phyloP scores from a whole-genome alignment of 2,329 filamentous ascomycete genomes.

The Paraphoma sp. region DNA sequence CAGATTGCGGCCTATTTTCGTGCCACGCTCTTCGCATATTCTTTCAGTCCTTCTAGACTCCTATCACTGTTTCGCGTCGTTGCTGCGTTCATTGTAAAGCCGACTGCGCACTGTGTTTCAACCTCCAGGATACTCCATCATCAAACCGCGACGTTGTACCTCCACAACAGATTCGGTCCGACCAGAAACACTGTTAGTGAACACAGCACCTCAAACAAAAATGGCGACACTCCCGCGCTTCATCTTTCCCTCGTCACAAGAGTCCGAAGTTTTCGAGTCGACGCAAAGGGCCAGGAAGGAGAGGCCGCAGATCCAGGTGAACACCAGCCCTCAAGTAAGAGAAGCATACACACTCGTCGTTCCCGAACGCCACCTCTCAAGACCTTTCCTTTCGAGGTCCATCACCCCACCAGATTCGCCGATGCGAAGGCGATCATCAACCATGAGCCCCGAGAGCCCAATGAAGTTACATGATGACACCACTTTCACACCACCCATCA shows the following conservation, averaged over 20 bases:
- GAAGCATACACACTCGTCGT: constrained; percentile 12
- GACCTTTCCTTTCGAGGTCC: constrained; percentile 9
- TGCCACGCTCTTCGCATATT: constrained; percentile 3
- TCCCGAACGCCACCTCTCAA: constrained; percentile 4
- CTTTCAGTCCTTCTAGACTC: constrained; percentile 8
- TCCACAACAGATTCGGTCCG: constrained; percentile 12
- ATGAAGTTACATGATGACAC: constrained; percentile 22
- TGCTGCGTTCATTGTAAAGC: constrained; percentile 10
- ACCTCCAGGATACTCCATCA: constrained; percentile 13
- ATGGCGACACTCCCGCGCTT: constrained; percentile 21
- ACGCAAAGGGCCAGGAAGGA: constrained; percentile 9
- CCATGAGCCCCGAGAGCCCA: constrained; percentile 19
- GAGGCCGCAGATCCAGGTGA: constrained; percentile 19
- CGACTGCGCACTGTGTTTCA: constrained; percentile 25
- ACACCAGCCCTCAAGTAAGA: constrained; percentile 9
- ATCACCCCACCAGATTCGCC: constrained; percentile 38
- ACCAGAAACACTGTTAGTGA: constrained; percentile 3
- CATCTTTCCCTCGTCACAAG: constrained; percentile 7
- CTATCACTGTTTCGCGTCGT: constrained; percentile 6
- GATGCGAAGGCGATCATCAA: constrained; percentile 19
- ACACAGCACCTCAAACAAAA: constrained; percentile 2
- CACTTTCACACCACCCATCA: constrained; percentile 36
- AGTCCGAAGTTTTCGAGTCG: constrained; percentile 1
- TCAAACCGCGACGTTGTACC: constrained; percentile 10
- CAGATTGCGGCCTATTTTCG: background rate